Conservation (phyloP, 2,329 filamentous ascomycete species). For the Camillea tinctor region DNA sequence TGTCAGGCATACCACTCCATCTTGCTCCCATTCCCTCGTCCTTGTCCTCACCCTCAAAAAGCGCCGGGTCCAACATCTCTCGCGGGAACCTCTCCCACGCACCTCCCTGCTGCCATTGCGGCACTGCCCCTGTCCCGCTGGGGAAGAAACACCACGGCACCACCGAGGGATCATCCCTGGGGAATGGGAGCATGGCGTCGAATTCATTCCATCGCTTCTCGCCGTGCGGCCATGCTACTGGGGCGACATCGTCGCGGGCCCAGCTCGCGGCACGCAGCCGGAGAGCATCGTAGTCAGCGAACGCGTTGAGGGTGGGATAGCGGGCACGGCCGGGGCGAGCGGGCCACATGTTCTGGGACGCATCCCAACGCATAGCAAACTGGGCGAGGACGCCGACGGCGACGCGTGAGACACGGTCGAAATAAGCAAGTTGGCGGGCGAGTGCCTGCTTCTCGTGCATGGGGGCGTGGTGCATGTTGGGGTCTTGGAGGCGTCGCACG, state of each 20-base stretch:
- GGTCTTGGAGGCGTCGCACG: background rate
- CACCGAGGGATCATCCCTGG: background rate
- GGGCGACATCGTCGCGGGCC: background rate
- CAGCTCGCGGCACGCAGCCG: background rate
- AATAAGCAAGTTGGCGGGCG: background rate
- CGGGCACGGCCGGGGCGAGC: slow-evolving; percentile 10
- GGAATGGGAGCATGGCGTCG: background rate
- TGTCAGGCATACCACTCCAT: too few species aligned
- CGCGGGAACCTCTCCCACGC: too few species aligned
- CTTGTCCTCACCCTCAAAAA: too few species aligned
- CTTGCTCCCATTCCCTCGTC: too few species aligned
- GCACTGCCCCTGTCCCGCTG: too few species aligned
- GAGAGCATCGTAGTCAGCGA: background rate
- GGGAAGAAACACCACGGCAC: background rate
- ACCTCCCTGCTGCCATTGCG: too few species aligned
- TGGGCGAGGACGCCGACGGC: slow-evolving; percentile 5
- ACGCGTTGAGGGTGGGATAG: slow-evolving; percentile 1
- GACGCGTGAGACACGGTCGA: background rate
- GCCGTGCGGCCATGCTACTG: background rate
- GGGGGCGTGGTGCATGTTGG: background rate
- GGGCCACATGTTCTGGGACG: background rate
- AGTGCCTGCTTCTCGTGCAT: background rate
- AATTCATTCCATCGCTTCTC: too few species aligned
- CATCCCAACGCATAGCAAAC: slow-evolving; percentile 15
- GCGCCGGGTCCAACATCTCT: too few species aligned